Evolutionary conservation across 768 basidiomycete species (phyloP), one percentile per base, ranked within the genome.

Genomic region (Gloeophyllum trabeum): DNA sequence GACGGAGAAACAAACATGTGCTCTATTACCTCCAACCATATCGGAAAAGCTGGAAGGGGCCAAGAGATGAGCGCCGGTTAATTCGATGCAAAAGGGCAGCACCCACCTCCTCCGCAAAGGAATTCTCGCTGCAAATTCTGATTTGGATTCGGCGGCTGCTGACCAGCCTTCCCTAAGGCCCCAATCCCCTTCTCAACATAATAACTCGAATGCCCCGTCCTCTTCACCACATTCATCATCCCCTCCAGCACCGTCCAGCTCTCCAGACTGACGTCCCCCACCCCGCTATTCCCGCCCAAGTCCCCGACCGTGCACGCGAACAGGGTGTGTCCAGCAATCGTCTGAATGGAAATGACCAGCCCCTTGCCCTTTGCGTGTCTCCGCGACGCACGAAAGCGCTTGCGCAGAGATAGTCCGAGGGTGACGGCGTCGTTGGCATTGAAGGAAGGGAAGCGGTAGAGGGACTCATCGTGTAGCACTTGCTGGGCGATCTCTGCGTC

Each of bases 101-200:
- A 66, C 79, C 59, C 48, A 89, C 87, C 87, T 62, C 87, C 87
- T 39, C 87, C 87, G 45, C 75, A 73, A 35, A 86, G 69, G 16
- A 32, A 32, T 32, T 32, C 36, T 23, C 73, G 64, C 48, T 71
- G 66, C 42, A 86, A 80, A 13, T 67, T 70, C 43, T 80, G 75
- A 25, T 81, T 66, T 3, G 80, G 28, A n/a, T n/a, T n/a, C n/a
- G n/a, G n/a, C n/a, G n/a, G n/a, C n/a, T n/a, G n/a, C 28, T 32
- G 28, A 32, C 10, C 10, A 10, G 28, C 28, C 28, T 37, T 37
- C 10, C 7, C 36, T 10, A 19, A 10, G 20, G 7, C 86, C 38
- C 73, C 75, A 76, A 86, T 86, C 4, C 84, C 82, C 54, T 87
- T 88, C 55, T 89, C 86, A 6, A 90, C 82, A 57, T 90, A 90